Evolutionary conservation across 495 filamentous ascomycete species (phyloP).

Genomic region (Penicillium coffeae): DNA sequence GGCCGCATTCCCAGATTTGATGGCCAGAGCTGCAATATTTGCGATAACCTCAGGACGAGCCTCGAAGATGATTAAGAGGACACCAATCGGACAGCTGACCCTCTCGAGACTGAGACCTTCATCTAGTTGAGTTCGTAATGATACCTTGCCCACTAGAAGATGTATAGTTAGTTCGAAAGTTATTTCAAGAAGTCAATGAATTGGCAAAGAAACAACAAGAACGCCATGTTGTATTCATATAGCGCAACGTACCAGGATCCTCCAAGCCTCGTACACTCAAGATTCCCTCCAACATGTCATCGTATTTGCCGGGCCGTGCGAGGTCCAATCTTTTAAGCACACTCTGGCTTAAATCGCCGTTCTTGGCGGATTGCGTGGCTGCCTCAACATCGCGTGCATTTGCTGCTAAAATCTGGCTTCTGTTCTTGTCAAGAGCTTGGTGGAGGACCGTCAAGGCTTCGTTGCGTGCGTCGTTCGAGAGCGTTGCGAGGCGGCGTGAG

Average conservation of each 20-base stretch:
- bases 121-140: slow-evolving; percentile 80
- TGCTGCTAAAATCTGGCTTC: slow-evolving; percentile 73
- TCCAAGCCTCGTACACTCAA: slow-evolving; percentile 80
- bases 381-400: slow-evolving; percentile 76
- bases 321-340: slow-evolving; percentile 90
- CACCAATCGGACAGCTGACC: slow-evolving; percentile 90
- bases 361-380: slow-evolving; percentile 66
- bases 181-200: no score
- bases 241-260: slow-evolving; percentile 69
- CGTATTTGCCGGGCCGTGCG: slow-evolving; percentile 81
- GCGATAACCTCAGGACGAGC: slow-evolving; percentile 97
- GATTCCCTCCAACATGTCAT: slow-evolving; percentile 97
- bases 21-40: slow-evolving; percentile 93
- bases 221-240: no score
- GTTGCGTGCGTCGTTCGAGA: slow-evolving; percentile 66
- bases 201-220: no score
- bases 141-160: slow-evolving; percentile 74
- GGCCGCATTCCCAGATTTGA: slow-evolving; percentile 96
- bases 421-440: slow-evolving; percentile 60
- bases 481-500: slow-evolving; percentile 63
- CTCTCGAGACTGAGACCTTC: slow-evolving; percentile 80
- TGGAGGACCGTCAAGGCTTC: slow-evolving; percentile 81
- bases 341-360: slow-evolving; percentile 74
- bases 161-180: not conserved
- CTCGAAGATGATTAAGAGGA: slow-evolving; percentile 96